Evolutionary conservation across 1,284 basidiomycete genomes (phyloP), one percentile per base, ranked within the genome.

Genomic region (Meripilus lineatus): DNA sequence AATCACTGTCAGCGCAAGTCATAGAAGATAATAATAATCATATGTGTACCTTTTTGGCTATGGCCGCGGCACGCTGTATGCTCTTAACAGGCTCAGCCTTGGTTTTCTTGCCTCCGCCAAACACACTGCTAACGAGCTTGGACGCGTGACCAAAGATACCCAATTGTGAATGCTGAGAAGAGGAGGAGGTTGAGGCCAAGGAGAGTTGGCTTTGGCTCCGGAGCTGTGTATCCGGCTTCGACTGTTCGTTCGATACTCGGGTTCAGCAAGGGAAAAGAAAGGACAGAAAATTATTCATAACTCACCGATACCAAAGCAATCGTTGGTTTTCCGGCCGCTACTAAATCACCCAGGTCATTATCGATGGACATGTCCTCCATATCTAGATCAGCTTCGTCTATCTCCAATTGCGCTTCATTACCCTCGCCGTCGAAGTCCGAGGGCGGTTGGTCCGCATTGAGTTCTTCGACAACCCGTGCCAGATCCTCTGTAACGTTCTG

Each of bases 51-150:
- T 86, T 92, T 70, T 89, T 92, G 2, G 88, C 89, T 4, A 81
- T 88, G 14, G 78, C 79, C 0, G 85, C 86, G 14, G 91, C 90
- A 48, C 84, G 75, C 57, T 91, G 86, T 17, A 93, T 61, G 43
- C 87, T 90, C 70, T 92, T 93, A 41, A 91, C 78, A 0, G 65
- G 70, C 52, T 88, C 85, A 2, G 77, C 67, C 54, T 84, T 85
- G 25, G 57, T 66, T 58, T 86, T 89, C 65, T 83, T 88, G 49
- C 69, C 69, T 5, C 72, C 74, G 8, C 84, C 79, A 40, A 86
- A 64, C 49, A 85, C 72, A 47, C 68, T 84, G 46, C 67, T 79
- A 38, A 84, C 67, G 18, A 85, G 63, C 55, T 79, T 86, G 15
- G 76, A 74, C 7, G 84, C 82, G 48, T 84, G 79, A 26, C 75